Base-by-base conservation (phyloP, 805 yeast genomes). In the Metschnikowia gruessii region DNA sequence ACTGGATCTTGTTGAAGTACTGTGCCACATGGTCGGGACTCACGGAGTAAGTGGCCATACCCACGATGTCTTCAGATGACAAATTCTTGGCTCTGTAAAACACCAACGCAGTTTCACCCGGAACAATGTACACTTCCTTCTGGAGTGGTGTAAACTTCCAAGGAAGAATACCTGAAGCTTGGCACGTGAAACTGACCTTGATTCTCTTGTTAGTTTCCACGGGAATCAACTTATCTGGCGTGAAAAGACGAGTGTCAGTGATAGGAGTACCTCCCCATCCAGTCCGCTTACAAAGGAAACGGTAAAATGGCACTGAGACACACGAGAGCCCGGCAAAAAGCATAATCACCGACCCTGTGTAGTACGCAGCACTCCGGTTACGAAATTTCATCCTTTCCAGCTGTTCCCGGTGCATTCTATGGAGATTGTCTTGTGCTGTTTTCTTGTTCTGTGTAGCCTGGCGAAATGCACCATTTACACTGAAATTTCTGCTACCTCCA, bases 11-110 rank as follows among this genome's bases (percentile, higher is more conserved):
- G 71, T 89, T 89, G 72, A 94, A 94, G 67, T 92, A 94, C 4
- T 89, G 96, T 0, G 98, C 96, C 6, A 94, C 96, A 58, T 88
- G 92, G 55, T 94, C 97, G 0, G 99, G 99, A 0, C 96, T 81
- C 40, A 94, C 97, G 4, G 96, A 85, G 65, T 94, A 94, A 0
- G 99, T 94, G 2, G 99, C 99, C 96, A 94, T 94, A 7, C 99
- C 99, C 43, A 94, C 88, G 37, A 94, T 87, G 63, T 94, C 98
- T 57, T 87, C 87, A 49, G 84, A 83, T 37, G 96, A 81, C 50
- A 72, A 72, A 62, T 94, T 94, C 65, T 83, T 87, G 19, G 99
- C 99, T 64, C 83, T 86, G 71, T 89, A 94, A 63, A 94, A 94
- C 0, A 96, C 97, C 50, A 94, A 72, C 0, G 99, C 99, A 2